Base-by-base conservation (phyloP, 805 yeast genomes). In the Ogataea wickerhamii region DNA sequence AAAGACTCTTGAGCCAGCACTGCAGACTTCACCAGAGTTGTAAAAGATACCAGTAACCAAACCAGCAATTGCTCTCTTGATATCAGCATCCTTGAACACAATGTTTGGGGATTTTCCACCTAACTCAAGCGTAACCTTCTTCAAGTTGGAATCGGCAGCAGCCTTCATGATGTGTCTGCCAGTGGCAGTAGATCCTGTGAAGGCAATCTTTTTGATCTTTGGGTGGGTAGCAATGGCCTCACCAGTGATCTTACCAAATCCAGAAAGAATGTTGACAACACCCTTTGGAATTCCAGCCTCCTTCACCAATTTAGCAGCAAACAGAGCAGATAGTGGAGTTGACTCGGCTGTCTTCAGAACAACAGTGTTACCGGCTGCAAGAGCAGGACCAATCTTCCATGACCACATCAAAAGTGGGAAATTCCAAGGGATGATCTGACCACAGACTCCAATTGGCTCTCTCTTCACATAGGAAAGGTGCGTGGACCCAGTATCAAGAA, bases 31-130 rank as follows among this genome's bases (percentile, higher is more conserved):
- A 64, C 89, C 91, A 47, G 87, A 80, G 66, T 82, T 82, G 68
- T 72, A 76, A 70, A 81, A 81, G 54, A 83, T 83, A 69, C 87
- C 87, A 34, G 72, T 64, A 36, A 78, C 69, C 52, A 82, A 71
- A 56, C 73, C 71, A 39, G 68, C 61, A 33, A 68, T 56, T 34
- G 73, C 60, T 37, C 74, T 67, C 47, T 73, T 71, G 42, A 81
- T 52, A 55, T 80, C 69, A 45, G 82, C 83, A 60, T 83, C 93
- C 49, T 74, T 69, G 56, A 82, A 82, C 28, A 83, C 80, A 54
- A 83, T 73, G 60, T 82, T 80, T 54, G 89, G 85, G 42, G 88
- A 81, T 63, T 83, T 83, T 64, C 93, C 93, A 64, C 93, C 93
- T 54, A 82, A 72, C 66, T 83, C 93, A 64, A 83, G 70, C 34